A percentile compares a stretch with the other conserved stretches of the same genome.
Evolutionary conservation across 345 rosid species (phyloP).

Genomic region (Eucalyptus cloeziana): DNA sequence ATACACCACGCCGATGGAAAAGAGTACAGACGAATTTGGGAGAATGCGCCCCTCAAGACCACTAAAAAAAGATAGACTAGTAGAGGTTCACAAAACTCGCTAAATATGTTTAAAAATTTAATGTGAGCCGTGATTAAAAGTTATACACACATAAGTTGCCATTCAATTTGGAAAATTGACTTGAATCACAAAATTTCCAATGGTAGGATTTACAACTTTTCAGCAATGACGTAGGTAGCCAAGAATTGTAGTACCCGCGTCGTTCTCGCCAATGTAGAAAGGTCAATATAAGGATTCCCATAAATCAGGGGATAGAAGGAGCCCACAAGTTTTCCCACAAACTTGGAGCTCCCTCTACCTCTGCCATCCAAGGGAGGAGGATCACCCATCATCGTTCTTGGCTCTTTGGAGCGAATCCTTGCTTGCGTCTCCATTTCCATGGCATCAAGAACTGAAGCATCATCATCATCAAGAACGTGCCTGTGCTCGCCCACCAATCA

Average conservation of each 20-base stretch:
- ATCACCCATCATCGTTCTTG: background rate
- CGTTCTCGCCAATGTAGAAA: background rate
- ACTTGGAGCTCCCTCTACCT: background rate
- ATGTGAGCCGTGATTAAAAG: background rate
- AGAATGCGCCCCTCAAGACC: rapidly evolving
- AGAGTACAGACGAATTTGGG: rapidly evolving
- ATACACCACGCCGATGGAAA: rapidly evolving
- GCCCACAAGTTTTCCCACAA: background rate
- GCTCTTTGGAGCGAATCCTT: background rate
- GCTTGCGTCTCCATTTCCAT: background rate
- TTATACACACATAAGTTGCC: background rate
- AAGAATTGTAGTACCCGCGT: background rate
- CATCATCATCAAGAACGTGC: conserved; percentile 4
- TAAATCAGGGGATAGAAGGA: background rate
- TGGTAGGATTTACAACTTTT: background rate
- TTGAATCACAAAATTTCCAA: background rate
- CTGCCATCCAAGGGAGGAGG: background rate
- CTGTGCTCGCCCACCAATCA: conserved; percentile 36
- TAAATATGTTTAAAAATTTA: background rate
- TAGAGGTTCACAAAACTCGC: background rate
- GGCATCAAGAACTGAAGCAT: conserved; percentile 6
- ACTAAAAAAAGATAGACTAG: background rate
- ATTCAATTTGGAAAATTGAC: background rate
- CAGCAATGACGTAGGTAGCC: background rate
- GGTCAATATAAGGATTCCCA: background rate